These are phyloP conservation scores for Pythium brachiatum DNA, from an alignment of 352 stramenopile genomes.

Conservation along the genomic window DNA sequence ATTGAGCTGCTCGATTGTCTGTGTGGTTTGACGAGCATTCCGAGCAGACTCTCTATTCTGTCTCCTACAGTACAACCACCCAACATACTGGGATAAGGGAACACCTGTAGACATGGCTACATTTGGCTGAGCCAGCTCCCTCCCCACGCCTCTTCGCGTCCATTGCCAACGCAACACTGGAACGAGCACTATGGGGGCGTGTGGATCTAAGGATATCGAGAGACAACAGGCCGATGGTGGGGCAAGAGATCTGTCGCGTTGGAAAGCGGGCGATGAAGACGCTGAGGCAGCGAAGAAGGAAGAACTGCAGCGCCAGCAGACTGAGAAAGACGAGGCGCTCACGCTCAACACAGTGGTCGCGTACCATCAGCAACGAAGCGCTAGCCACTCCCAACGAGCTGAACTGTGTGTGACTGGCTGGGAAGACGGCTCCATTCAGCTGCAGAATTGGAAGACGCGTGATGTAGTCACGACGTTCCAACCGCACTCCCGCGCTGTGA, in stretches of 20 bases:
- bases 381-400: background rate
- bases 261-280: conserved; percentile 38
- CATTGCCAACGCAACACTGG: background rate
- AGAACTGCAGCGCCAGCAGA: background rate
- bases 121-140: too few relatives aligned
- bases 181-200: conserved; percentile 41
- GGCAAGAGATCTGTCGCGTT: conserved; percentile 35
- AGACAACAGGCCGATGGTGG: conserved; percentile 18
- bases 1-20: conserved; percentile 1
- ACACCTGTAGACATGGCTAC: conserved; percentile 13
- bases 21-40: conserved; percentile 13
- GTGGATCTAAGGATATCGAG: conserved; percentile 31
- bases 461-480: conserved; percentile 39
- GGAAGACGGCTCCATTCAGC: conserved; percentile 69
- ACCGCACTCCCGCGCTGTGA: conserved; percentile 57
- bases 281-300: background rate
- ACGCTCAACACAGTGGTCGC: conserved; percentile 53
- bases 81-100: conserved; percentile 7
- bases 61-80: conserved; percentile 14
- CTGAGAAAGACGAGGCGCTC: conserved; percentile 15
- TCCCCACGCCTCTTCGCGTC: conserved; percentile 3
- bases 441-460: conserved; percentile 34
- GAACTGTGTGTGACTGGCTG: conserved; percentile 53
- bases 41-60: conserved; percentile 11
- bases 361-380: conserved; percentile 28